Evolutionary conservation across 1,284 basidiomycete genomes (phyloP).

Genomic region (Cutaneotrichosporon cyanovorans): DNA sequence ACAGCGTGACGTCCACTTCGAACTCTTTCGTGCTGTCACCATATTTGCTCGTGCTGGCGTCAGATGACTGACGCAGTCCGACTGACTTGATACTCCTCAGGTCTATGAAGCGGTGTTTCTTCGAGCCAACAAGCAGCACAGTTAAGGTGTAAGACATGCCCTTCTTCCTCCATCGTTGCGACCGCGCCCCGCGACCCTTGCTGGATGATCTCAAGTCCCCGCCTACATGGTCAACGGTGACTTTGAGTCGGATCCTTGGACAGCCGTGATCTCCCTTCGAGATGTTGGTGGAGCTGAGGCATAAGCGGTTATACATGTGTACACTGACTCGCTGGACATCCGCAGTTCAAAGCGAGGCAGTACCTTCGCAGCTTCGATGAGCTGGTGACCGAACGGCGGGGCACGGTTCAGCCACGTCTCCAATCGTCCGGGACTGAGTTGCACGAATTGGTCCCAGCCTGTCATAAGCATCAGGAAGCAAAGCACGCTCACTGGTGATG

Average conservation of each 20-base stretch:
- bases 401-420: constrained; percentile 25
- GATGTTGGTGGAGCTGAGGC: no score
- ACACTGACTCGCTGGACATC: neutral
- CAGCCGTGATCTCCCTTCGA: constrained; percentile 5
- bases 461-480: neutral
- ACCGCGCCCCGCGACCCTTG: no score
- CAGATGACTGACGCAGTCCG: neutral
- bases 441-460: constrained; percentile 24
- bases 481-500: constrained; percentile 17
- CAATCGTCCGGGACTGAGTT: constrained; percentile 16
- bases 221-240: no score
- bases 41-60: constrained; percentile 18
- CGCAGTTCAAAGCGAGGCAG: constrained; percentile 17
- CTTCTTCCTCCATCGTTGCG: no score
- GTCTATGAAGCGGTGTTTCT: constrained; percentile 16
- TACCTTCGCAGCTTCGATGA: constrained; percentile 11
- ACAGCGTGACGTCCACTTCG: constrained; percentile 16
- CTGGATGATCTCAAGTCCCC: no score
- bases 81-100: constrained; percentile 8
- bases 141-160: constrained; percentile 13
- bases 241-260: constrained; percentile 6
- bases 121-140: constrained; percentile 15
- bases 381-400: constrained; percentile 19
- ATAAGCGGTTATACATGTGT: no score
- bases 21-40: constrained; percentile 11